Evolutionary conservation across 1,284 basidiomycete species (phyloP).

Genomic region (Polyporus tsugae): DNA sequence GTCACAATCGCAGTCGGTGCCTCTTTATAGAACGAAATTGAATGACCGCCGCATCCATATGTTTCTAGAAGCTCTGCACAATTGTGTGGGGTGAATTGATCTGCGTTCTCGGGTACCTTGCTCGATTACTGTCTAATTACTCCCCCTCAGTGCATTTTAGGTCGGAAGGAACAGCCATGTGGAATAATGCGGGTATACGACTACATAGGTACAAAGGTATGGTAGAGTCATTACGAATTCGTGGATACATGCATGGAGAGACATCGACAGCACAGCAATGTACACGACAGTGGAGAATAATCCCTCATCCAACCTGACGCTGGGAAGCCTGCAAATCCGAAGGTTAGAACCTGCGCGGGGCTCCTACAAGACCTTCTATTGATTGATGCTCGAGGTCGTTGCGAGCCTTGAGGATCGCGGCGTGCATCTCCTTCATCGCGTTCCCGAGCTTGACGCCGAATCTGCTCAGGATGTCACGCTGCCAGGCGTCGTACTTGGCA

Average conservation of each 20-base stretch:
- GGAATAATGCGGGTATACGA: conserved; percentile 34
- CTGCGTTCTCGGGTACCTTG: neutral
- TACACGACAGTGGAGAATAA: conserved; percentile 16
- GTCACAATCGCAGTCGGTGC: neutral
- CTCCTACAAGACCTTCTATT: conserved; percentile 69
- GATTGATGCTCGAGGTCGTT: conserved; percentile 94
- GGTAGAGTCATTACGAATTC: conserved; percentile 30
- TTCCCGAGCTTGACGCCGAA: conserved; percentile 94
- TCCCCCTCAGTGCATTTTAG: neutral
- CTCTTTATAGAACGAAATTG: neutral
- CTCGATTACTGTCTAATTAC: neutral
- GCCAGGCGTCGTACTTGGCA: conserved; percentile 98
- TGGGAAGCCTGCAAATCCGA: neutral
- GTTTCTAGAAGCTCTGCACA: neutral
- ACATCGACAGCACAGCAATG: conserved; percentile 32
- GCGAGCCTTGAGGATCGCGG: conserved; percentile 89
- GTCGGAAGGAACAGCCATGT: conserved; percentile 1
- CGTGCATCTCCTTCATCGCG: conserved; percentile 97
- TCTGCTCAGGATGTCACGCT: conserved; percentile 90
- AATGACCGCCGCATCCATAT: neutral
- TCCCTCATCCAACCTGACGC: neutral
- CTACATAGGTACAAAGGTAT: conserved; percentile 34
- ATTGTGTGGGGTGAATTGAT: neutral
- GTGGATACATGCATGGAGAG: conserved; percentile 33
- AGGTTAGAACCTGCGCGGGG: conserved; percentile 43